Conservation (phyloP, 352 stramenopile genomes). For the Blastocystis sp. region DNA sequence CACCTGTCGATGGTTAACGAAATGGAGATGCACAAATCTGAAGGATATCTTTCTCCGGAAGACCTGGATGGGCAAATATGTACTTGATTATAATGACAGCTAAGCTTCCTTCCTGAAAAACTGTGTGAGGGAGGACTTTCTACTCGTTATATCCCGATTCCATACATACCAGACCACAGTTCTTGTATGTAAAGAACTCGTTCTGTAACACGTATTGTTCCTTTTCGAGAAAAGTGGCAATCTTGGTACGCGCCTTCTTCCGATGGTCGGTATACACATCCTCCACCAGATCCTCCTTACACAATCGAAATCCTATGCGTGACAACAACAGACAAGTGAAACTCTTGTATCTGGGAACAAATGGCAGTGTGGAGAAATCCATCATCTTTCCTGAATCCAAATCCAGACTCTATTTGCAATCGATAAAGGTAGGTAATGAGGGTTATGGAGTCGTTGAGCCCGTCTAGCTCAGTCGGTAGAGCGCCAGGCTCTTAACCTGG, state of each 20-base stretch:
- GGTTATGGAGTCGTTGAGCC: background rate
- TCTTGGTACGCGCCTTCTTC: background rate
- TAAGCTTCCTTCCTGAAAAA: background rate
- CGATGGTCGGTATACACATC: background rate
- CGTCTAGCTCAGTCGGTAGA: background rate
- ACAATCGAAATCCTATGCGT: background rate
- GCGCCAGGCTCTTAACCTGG: background rate
- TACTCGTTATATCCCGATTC: background rate
- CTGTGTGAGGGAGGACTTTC: background rate
- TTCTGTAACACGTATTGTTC: slow-evolving; percentile 34
- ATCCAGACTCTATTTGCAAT: too few relatives aligned
- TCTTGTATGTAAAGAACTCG: background rate
- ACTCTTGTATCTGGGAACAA: slow-evolving; percentile 37
- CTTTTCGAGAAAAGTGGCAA: slow-evolving; percentile 19
- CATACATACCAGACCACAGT: slow-evolving; percentile 22
- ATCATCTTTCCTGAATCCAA: too few relatives aligned
- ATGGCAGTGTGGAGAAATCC: background rate
- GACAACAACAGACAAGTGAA: background rate
- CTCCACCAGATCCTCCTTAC: background rate
- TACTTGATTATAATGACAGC: slow-evolving; percentile 5
- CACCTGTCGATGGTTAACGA: background rate
- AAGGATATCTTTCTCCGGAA: slow-evolving; percentile 27
- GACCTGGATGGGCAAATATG: background rate
- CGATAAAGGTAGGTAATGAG: too few relatives aligned
- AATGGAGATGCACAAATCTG: background rate